A percentile compares a stretch with the other conserved stretches of the same genome.
Conservation (phyloP, 345 rosid genomes). For the Gossypium anomalum region DNA sequence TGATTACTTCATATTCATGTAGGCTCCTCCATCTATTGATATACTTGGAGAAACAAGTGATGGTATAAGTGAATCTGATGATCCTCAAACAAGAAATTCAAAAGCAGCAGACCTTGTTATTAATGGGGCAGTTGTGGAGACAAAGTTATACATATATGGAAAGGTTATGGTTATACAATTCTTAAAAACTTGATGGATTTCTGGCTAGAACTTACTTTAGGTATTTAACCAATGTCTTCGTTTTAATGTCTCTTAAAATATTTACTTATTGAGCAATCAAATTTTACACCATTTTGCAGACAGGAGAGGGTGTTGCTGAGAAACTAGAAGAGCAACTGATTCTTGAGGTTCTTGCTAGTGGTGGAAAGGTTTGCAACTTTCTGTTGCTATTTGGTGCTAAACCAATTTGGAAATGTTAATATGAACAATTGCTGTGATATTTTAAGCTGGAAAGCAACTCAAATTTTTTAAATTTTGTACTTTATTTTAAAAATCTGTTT, state of each 20-base stretch:
- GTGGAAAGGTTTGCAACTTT: conserved; percentile 77
- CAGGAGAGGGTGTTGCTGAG: conserved; percentile 38
- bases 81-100: conserved; percentile 37
- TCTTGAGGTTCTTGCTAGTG: conserved; percentile 77
- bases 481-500: not conserved
- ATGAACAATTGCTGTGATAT: not conserved
- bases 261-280: conserved; percentile 13
- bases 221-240: conserved; percentile 8
- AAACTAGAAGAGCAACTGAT: conserved; percentile 61
- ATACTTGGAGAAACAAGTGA: conserved; percentile 52
- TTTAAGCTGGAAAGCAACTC: not conserved
- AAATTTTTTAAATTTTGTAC: not conserved
- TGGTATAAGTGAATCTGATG: conserved; percentile 34
- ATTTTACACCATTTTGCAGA: conserved; percentile 35
- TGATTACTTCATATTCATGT: conserved; percentile 18
- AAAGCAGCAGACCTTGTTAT: conserved; percentile 77
- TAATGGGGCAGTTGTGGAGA: conserved; percentile 74
- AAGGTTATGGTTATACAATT: conserved; percentile 41
- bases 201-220: not conserved
- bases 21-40: conserved; percentile 75
- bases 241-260: conserved; percentile 9
- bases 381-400: conserved; percentile 6
- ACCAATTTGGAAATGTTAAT: not conserved
- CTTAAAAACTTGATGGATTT: conserved; percentile 14
- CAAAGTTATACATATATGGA: conserved; percentile 73